Evolutionary conservation across 192 early-diverging fungal genomes (phyloP).

Genomic region (Chytriomyces sp.): DNA sequence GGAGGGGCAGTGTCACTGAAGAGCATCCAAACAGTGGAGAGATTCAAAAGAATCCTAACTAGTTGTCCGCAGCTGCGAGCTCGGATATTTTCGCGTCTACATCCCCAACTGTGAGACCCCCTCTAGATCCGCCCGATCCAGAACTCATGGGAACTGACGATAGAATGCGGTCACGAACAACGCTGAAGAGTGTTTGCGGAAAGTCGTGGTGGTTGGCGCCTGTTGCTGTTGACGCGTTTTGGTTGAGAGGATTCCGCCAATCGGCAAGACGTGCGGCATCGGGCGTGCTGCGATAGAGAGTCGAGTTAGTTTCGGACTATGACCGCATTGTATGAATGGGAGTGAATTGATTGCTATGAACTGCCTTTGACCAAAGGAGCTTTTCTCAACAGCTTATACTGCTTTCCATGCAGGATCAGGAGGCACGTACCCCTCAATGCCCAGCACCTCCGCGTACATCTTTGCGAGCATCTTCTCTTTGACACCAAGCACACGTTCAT

Average conservation of each 20-base stretch:
- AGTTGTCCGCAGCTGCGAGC: conserved; percentile 44
- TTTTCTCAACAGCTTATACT: too few species aligned
- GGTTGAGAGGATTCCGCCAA: conserved; percentile 63
- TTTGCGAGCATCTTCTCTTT: conserved; percentile 73
- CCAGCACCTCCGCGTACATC: conserved; percentile 65
- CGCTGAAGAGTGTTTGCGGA: conserved; percentile 54
- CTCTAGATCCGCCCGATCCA: conserved; percentile 33
- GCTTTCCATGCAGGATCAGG: too few species aligned
- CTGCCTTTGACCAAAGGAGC: too few species aligned
- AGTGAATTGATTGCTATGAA: not conserved
- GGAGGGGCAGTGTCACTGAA: not conserved
- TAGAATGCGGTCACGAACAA: conserved; percentile 39
- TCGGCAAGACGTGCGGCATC: conserved; percentile 74
- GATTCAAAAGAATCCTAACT: conserved; percentile 17
- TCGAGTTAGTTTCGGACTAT: not conserved
- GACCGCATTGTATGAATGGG: not conserved
- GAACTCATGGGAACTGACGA: conserved; percentile 20
- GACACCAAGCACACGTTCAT: conserved; percentile 62
- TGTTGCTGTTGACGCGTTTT: not conserved
- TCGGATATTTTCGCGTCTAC: conserved; percentile 62
- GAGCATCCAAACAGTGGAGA: conserved; percentile 5
- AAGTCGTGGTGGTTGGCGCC: conserved; percentile 63
- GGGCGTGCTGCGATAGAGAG: conserved; percentile 51
- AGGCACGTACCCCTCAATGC: conserved; percentile 43
- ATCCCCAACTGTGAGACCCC: conserved; percentile 60